Base-by-base conservation (phyloP, 768 basidiomycete genomes). In the Leccinum variicolor region DNA sequence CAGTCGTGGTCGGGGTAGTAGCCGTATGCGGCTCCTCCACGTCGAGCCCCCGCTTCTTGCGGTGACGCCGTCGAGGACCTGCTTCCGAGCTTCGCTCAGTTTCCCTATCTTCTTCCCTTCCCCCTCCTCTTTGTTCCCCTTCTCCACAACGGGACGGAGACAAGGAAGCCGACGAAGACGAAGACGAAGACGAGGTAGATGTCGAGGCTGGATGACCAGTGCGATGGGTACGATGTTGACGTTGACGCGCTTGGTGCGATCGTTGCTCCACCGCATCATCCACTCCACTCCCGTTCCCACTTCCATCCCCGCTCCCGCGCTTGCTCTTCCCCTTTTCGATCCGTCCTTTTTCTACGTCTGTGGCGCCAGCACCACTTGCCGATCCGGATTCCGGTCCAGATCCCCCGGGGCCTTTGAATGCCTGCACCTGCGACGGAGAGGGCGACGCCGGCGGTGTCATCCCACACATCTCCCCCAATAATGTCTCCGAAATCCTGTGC, bases 391-490 rank as follows among this genome's bases (percentile, higher is more conserved):
- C 34, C 10, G 28, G 25, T 1, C 21, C 47, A 29, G 52, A 34
- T 4, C 6, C 26, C 9, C 3, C 28, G 0, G 21, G 1, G 2
- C 21, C 34, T 36, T 11, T 31, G 29, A 0, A 17, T 8, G 34
- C 15, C 34, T 36, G 34, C 15, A 14, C 13, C 33, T 36, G 34
- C 15, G 34, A 36, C 15, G 45, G 19, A 6, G 45, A 2, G 9
- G 64, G 61, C 17, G 68, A 58, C 14, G 61, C 17, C 4, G 62
- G 54, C 3, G 59, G 62, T 0, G 64, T 56, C 56, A 64, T 57
- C 23, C 70, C 71, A 52, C 70, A 70, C 26, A 10, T 60, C 8
- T 73, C 69, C 8, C 52, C 56, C 46, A 70, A 63, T 50, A 73
- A 45, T 3, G 34, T 55, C 10, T 72, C 68, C 23, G 64, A 73